Evolutionary conservation across 192 early-diverging fungal species (phyloP).

Genomic region (Entophlyctis luteolus): DNA sequence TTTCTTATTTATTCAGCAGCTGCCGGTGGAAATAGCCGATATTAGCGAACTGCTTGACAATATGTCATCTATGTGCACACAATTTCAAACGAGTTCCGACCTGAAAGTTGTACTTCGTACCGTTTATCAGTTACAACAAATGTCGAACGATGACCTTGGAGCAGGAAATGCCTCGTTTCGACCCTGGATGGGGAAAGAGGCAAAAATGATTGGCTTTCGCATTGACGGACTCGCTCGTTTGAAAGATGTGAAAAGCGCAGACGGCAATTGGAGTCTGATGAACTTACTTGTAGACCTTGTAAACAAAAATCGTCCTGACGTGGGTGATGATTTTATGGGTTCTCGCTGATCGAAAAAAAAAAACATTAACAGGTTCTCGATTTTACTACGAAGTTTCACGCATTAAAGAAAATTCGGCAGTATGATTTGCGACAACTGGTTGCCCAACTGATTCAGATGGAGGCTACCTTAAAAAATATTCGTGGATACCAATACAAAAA

Average conservation of each 20-base stretch:
- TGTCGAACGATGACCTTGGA: slow-evolving; percentile 54
- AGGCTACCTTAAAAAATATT: slow-evolving; percentile 14
- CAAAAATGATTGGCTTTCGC: slow-evolving; percentile 51
- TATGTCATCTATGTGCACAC: slow-evolving; percentile 29
- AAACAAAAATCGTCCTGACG: slow-evolving; percentile 34
- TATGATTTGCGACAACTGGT: slow-evolving; percentile 36
- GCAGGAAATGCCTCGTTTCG: slow-evolving; percentile 35
- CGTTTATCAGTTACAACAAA: slow-evolving; percentile 47
- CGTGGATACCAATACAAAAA: slow-evolving; percentile 21
- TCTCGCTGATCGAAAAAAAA: neutral
- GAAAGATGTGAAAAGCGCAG: slow-evolving; percentile 55
- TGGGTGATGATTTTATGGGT: slow-evolving; percentile 17
- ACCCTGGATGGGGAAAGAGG: slow-evolving; percentile 57
- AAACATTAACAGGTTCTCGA: slow-evolving; percentile 33
- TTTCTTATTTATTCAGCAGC: slow-evolving; percentile 32
- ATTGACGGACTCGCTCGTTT: slow-evolving; percentile 51
- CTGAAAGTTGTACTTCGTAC: slow-evolving; percentile 47
- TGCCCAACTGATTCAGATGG: slow-evolving; percentile 25
- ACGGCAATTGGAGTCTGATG: slow-evolving; percentile 57
- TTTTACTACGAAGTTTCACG: slow-evolving; percentile 36
- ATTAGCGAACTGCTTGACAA: slow-evolving; percentile 29
- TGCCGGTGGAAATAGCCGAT: slow-evolving; percentile 35
- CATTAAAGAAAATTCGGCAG: slow-evolving; percentile 38
- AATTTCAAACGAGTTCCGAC: slow-evolving; percentile 33
- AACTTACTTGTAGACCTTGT: slow-evolving; percentile 56